Evolutionary conservation across 495 filamentous ascomycete species (phyloP), one percentile per base, ranked within the genome.

Genomic region (Aspergillus taichungensis): DNA sequence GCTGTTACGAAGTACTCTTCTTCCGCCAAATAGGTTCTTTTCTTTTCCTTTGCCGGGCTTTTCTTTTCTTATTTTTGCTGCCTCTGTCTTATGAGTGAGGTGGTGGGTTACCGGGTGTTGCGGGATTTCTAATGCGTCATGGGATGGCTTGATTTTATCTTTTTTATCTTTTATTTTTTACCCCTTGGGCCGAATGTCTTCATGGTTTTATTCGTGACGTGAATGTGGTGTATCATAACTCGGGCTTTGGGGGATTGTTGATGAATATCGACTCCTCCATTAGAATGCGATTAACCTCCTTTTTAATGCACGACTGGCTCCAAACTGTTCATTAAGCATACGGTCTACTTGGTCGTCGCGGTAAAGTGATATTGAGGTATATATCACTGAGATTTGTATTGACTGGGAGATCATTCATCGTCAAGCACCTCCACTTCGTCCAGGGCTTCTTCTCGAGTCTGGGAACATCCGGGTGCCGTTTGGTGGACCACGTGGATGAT

Each of bases 1-100:
- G 92, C 92, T 45, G 92, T 98, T 53, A 97, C 92, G 79, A 98
- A 98, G 82, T 98, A 98, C 80, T 95, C 90, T 53, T 96, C 91
- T 41, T 95, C 91, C 56, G 94, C 91, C 68, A 98, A 98, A 87
- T 98, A 95, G 80, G 72, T 60, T 50, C 46, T 64, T 60, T 55
- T 67, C 57, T 60, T 57, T 54, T 59, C 65, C 68, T 61, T 63
- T 74, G 66, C 59, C 63, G 68, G 66, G 61, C 71, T 72, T 59
- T 63, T 60, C 61, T 51, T 55, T 58, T 61, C 18, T 24, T 24
- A 24, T 55, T 68, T 69, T 69, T 70, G 57, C 67, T 73, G 62
- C 71, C 69, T 78, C 70, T 72, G 58, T 71, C 75, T 76, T 72
- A 76, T 71, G 63, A 75, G 73, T 69, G 72, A 73, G 76, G 77